Evolutionary conservation across 805 yeast species (phyloP), one percentile per base, ranked within the genome.

Genomic region (Phaffomyces thermotolerans): DNA sequence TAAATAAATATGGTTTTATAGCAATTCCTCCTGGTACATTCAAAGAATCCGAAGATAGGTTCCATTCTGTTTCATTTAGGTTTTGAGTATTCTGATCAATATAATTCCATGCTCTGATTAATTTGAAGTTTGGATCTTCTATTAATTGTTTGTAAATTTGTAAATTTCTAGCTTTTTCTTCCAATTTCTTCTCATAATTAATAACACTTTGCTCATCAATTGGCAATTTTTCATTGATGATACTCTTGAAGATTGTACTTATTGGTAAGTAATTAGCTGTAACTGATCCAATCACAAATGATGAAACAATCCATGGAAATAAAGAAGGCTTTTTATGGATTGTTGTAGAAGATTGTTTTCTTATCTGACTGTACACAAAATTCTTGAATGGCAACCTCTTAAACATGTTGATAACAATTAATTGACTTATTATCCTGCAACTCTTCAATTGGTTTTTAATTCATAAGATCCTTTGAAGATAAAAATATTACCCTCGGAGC

Each of bases 1-100:
- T 76, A 53, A 83, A 85, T 13, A 84, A 71, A 23, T 79, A 66
- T 1, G 96, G 95, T 37, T 81, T 74, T 34, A 87, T 73, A 1
- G 86, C 76, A 45, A 91, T 73, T 0, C 89, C 93, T 8, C 96
- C 96, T 1, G 95, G 89, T 2, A 72, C 74, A 3, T 76, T 65
- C 38, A 89, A 64, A 0, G 84, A 71, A n/a, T 73, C 64, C 51
- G 79, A 70, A 13, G 65, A 65, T 65, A 78, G 40, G 6, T 65
- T 55, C 6, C 29, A 27, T 27, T 58, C 49, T 34, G 39, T 43
- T 9, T 36, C 43, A 30, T 43, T 34, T 1, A 40, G 18, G 6
- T 43, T 36, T 22, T 53, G 36, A 46, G 71, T 47, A 64, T 62
- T 56, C 52, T 69, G 51, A 61, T 73, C 74, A 67, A 77, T 46